A percentile compares a stretch with the other conserved stretches of the same genome.
Evolutionary conservation across 345 rosid genomes (phyloP).

Genomic region (Bruguiera gymnorhiza): DNA sequence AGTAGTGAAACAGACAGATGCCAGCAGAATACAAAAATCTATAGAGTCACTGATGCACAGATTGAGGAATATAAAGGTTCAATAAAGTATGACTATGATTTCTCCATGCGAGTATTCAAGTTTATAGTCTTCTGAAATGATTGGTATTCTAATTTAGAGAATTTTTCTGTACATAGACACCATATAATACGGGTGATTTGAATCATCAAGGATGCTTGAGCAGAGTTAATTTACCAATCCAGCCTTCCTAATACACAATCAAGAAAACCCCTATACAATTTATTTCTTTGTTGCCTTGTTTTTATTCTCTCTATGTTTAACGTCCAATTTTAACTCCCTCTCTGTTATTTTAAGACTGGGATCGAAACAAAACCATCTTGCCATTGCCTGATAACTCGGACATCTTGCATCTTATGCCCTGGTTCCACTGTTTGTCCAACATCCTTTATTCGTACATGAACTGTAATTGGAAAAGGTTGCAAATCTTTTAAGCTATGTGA

Average conservation of each 20-base stretch:
- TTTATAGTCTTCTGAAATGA: not conserved
- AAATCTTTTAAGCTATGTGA: too few species aligned
- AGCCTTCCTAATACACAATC: not conserved
- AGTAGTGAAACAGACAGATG: slow-evolving; percentile 50
- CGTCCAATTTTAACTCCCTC: too few species aligned
- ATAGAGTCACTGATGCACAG: slow-evolving; percentile 71
- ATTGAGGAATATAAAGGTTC: slow-evolving; percentile 57
- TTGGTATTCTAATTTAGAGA: not conserved
- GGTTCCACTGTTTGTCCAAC: too few species aligned
- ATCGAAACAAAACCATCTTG: too few species aligned
- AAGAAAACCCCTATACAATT: not conserved
- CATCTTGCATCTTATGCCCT: too few species aligned
- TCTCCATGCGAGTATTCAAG: not conserved
- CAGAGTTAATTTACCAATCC: not conserved
- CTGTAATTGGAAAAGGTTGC: too few species aligned
- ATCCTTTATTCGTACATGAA: too few species aligned
- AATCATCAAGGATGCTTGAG: not conserved
- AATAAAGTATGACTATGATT: slow-evolving; percentile 20
- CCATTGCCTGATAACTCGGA: too few species aligned
- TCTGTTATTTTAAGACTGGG: too few species aligned
- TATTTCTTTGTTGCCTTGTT: too few species aligned
- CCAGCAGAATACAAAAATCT: slow-evolving; percentile 65
- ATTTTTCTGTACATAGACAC: slow-evolving; percentile 3
- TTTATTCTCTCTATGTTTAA: too few species aligned
- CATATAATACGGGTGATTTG: not conserved